Conservation (phyloP, 768 basidiomycete species). For the Suillus decipiens region DNA sequence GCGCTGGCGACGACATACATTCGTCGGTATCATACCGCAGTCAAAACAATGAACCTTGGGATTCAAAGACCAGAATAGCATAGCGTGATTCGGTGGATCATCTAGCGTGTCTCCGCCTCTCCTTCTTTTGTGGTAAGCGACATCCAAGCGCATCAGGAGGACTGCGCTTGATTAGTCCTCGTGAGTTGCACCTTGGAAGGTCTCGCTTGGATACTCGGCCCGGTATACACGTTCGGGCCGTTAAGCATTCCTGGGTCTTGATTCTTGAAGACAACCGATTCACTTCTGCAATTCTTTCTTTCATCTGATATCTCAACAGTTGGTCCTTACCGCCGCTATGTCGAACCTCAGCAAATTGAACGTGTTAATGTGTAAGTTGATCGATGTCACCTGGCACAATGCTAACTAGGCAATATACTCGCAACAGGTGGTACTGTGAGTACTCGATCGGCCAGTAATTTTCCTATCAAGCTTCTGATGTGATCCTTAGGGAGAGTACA, state of each 20-base stretch:
- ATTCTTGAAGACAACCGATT: background rate
- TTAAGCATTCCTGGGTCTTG: background rate
- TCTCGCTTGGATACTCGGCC: background rate
- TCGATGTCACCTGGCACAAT: background rate
- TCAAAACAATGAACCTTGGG: background rate
- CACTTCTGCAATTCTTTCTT: background rate
- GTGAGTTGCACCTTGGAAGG: conserved; percentile 21
- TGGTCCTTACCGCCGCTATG: conserved; percentile 34
- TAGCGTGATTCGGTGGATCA: background rate
- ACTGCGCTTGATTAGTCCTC: background rate
- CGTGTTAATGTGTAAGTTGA: conserved; percentile 72
- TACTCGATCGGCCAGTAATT: conserved; percentile 1
- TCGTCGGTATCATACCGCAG: background rate
- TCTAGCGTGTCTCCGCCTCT: background rate
- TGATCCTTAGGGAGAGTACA: conserved; percentile 75
- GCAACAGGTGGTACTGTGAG: conserved; percentile 48
- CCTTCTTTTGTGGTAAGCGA: background rate
- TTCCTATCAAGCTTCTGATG: conserved; percentile 4
- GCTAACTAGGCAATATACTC: conserved; percentile 12
- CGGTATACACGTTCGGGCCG: conserved; percentile 6
- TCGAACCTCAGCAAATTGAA: conserved; percentile 56
- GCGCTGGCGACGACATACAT: background rate
- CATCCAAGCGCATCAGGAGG: background rate
- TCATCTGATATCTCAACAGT: background rate
- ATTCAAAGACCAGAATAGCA: background rate